Base-by-base conservation (phyloP, 345 rosid species). In the Hirschfeldia incana region DNA sequence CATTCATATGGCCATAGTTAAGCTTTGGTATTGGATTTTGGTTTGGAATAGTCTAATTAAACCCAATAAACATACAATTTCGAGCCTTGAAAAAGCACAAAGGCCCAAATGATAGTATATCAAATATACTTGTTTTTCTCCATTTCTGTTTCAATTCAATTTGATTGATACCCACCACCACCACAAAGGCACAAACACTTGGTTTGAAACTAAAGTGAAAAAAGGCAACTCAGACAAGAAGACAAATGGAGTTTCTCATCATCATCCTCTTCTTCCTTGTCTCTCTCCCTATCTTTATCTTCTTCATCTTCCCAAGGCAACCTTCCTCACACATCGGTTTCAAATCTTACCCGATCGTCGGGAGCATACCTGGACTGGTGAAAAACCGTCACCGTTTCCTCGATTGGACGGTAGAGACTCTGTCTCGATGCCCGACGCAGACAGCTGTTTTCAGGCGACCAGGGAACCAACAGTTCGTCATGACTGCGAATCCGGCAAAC, bases 401-500 rank as follows among this genome's bases (percentile, higher is more conserved):
- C 10, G 87, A 88, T 27, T 91, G 97, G 97, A 84, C 76, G 0
- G 79, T 89, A 0, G 87, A 87, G 55, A 76, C 83, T 68, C 81
- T 89, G 29, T 85, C 77, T 7, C 67, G 61, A 78, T 86, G 87
- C 8, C 89, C 89, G 26, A 77, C 90, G 0, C 85, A 90, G 16
- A 89, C 93, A n/a, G 88, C 85, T 39, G 17, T 65, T 74, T 81
- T 89, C 46, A 74, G 81, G 57, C 78, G 81, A 61, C 82, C 82
- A 6, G 64, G 87, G 8, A 89, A 88, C 10, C 46, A 1, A 58
- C 77, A 74, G 16, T 80, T 64, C 9, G 58, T 85, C 73, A 42
- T 82, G 78, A 93, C 94, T 12, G 92, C 88, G 1, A 85, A 92
- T 75, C 94, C 94, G 0, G 79, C 80, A 13, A 88, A 86, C 61